Percentiles rank a stretch among this genome's conserved stretches.
phyloP scores from a whole-genome alignment of 2,329 filamentous ascomycete species.

The Aspergillus ruber region DNA sequence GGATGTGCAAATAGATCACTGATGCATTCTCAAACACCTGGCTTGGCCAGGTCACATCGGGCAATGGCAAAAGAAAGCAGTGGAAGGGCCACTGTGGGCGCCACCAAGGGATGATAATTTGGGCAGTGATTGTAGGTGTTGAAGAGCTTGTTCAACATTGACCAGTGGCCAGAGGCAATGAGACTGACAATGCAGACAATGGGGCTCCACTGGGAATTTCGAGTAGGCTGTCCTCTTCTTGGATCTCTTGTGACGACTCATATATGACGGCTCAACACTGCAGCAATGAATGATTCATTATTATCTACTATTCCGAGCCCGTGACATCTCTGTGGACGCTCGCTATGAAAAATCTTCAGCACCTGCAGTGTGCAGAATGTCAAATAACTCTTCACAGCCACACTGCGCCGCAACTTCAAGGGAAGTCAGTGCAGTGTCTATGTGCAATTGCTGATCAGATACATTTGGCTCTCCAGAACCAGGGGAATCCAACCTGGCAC shows the following conservation, averaged over 20 bases:
- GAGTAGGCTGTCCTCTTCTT: neutral
- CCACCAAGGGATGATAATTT: conserved; percentile 7
- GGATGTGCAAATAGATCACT: neutral
- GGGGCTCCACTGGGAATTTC: neutral
- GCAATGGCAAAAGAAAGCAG: conserved; percentile 9
- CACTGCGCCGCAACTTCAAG: conserved; percentile 7
- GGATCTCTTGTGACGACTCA: too few relatives aligned
- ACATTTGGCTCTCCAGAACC: conserved; percentile 11
- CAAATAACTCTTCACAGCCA: conserved; percentile 3
- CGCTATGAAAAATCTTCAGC: conserved; percentile 10
- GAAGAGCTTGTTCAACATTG: conserved; percentile 8
- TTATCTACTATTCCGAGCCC: too few relatives aligned
- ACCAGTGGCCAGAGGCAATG: conserved; percentile 2
- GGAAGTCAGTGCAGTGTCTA: conserved; percentile 3
- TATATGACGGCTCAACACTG: too few relatives aligned
- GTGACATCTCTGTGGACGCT: too few relatives aligned
- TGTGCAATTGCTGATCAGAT: conserved; percentile 4
- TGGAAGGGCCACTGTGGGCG: conserved; percentile 8
- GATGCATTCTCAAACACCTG: neutral
- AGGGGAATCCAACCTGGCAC: conserved; percentile 3
- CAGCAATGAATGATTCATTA: too few relatives aligned
- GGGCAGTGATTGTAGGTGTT: conserved; percentile 6
- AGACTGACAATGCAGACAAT: conserved; percentile 5
- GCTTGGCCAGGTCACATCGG: conserved; percentile 3
- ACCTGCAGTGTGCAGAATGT: conserved; percentile 6